Conservation (phyloP, 1,284 basidiomycete species). For the Gomphus bonarii region DNA sequence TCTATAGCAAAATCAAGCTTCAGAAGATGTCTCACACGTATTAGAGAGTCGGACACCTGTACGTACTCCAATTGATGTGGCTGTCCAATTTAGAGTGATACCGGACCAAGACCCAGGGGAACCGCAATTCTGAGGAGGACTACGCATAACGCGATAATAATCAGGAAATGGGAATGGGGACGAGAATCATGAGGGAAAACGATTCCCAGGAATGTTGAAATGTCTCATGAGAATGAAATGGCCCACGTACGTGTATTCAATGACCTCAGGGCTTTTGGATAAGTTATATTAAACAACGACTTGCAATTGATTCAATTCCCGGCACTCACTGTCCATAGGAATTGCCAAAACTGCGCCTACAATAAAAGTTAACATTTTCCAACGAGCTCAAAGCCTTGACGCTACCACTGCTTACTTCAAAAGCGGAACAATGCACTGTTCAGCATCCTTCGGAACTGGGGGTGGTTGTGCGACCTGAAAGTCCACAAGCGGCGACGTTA, state of each 20-base stretch:
- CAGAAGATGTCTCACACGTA: not conserved
- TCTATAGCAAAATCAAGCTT: conserved; percentile 19
- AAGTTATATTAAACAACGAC: not conserved
- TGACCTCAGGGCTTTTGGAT: conserved; percentile 47
- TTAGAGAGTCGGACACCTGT: not conserved
- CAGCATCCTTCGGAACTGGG: conserved; percentile 43
- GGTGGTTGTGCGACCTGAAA: conserved; percentile 69
- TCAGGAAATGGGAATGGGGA: not conserved
- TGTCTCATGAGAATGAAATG: not conserved
- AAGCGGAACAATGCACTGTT: conserved; percentile 54
- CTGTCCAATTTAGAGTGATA: conserved; percentile 63
- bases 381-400: not conserved
- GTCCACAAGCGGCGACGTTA: conserved; percentile 44
- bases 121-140: conserved; percentile 65
- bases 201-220: not conserved
- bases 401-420: conserved; percentile 38
- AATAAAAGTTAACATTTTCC: not conserved
- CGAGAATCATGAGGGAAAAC: not conserved
- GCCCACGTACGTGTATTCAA: conserved; percentile 49
- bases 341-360: conserved; percentile 59
- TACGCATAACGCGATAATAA: conserved; percentile 16
- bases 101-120: conserved; percentile 59
- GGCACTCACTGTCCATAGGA: conserved; percentile 53
- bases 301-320: too few species aligned
- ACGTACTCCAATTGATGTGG: conserved; percentile 51